Base-by-base conservation (phyloP, 805 yeast genomes). In the Sugiyamaella chiloensis region DNA sequence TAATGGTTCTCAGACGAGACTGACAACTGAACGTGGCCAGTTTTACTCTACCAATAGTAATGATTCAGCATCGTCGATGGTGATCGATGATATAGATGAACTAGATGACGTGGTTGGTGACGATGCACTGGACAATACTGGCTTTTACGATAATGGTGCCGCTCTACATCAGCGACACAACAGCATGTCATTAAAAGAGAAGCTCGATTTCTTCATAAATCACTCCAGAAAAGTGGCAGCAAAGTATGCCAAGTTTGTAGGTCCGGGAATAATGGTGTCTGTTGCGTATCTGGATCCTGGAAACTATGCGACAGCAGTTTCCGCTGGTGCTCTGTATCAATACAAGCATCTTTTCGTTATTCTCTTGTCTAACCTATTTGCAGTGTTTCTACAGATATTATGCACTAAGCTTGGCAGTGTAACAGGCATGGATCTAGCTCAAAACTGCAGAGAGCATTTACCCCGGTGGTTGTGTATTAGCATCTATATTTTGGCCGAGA, bases 221-320 rank as follows among this genome's bases (percentile, higher is more conserved):
- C 19, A 24, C 9, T 45, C 53, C 14, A 26, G 40, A 16, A 50
- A 57, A 44, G 62, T 66, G 2, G 43, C 79, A 21, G 61, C 65
- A 50, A 86, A 85, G 65, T 80, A 85, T 56, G 62, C 76, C 44
- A 72, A 75, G 42, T 89, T 89, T 62, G 71, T 88, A 16, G 96
- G 96, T 0, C 96, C 96, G 0, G 96, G 96, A 0, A 73, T 89
- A 34, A 76, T 88, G 79, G 88, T 89, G 20, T 77, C 89, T 24
- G 96, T 90, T 46, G 93, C 96, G 1, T 90, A 89, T 60, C 85
- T 89, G 74, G 97, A 89, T 62, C 96, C 96, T 1, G 97, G 97
- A 36, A 89, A 89, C 65, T 89, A 87, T 66, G 80, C 95, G 37
- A 86, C 96, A 0, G 88, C 93, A 12, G 95, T 89, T 1, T 77